A percentile compares a stretch with the other conserved stretches of the same genome.
Evolutionary conservation across 495 filamentous ascomycete genomes (phyloP).

Genomic region (Aspergillus conjunctus): DNA sequence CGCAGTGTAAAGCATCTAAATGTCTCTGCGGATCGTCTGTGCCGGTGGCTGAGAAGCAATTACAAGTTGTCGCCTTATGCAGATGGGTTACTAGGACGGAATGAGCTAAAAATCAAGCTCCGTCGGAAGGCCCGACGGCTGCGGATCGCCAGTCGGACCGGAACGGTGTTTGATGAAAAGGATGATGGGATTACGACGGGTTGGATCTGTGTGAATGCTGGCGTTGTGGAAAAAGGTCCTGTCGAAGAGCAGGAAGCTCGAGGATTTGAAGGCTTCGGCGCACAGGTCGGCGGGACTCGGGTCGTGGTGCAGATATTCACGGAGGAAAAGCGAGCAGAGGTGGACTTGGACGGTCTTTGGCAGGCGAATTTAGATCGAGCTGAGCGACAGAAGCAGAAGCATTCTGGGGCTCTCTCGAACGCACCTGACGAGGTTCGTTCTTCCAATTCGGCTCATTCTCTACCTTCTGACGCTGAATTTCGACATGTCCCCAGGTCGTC

Average conservation of each 20-base stretch:
- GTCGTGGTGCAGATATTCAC: constrained; percentile 92
- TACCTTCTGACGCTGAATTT: constrained; percentile 28
- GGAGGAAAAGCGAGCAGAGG: constrained; percentile 76
- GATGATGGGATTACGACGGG: constrained; percentile 87
- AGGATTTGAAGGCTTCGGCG: constrained; percentile 74
- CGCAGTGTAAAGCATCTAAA: constrained; percentile 92
- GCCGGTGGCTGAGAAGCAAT: constrained; percentile 77
- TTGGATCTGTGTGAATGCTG: constrained; percentile 94
- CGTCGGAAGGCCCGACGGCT: constrained; percentile 77
- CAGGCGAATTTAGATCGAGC: constrained; percentile 49
- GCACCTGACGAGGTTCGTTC: constrained; percentile 34
- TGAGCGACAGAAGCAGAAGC: constrained; percentile 36
- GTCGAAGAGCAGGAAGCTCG: constrained; percentile 35
- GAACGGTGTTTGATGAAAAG: constrained; percentile 48
- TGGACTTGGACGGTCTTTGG: constrained; percentile 86
- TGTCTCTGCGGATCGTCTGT: constrained; percentile 84
- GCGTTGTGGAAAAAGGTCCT: constrained; percentile 60
- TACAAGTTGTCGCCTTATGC: constrained; percentile 73
- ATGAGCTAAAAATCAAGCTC: constrained; percentile 86
- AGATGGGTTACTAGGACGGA: constrained; percentile 85
- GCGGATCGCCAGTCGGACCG: constrained; percentile 67
- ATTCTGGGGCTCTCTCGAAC: constrained; percentile 18
- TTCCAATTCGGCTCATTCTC: constrained; percentile 20
- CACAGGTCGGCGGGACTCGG: constrained; percentile 53
- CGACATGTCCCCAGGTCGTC: constrained; percentile 16